These are phyloP conservation scores for Erythrophleum fordii DNA, from an alignment of 306 rosid genomes.

Conservation along the genomic window DNA sequence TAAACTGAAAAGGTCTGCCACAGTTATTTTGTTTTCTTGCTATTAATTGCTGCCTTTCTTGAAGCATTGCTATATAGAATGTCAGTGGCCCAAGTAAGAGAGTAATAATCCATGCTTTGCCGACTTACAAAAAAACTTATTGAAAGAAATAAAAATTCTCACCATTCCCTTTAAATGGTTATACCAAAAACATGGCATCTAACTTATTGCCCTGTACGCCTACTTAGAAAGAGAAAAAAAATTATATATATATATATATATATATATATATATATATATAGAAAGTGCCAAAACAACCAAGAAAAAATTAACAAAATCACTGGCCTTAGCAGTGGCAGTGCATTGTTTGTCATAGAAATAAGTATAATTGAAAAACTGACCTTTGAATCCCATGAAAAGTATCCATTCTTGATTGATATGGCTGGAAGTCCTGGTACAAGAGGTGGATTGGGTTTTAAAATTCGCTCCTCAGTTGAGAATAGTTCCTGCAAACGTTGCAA, in stretches of 20 bases:
- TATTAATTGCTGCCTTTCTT: slow-evolving; percentile 1
- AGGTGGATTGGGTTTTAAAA: slow-evolving; percentile 66
- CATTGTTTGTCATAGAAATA: not conserved
- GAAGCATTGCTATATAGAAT: not conserved
- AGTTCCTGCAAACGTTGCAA: slow-evolving; percentile 86
- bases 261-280: not conserved
- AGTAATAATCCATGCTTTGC: not conserved
- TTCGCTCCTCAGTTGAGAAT: slow-evolving; percentile 67
- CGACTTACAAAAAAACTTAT: not conserved
- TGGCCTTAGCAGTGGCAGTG: not conserved
- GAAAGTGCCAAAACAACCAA: not conserved
- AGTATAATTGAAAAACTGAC: slow-evolving; percentile 42
- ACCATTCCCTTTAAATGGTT: not conserved
- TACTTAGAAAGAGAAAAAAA: not conserved
- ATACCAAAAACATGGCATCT: not conserved
- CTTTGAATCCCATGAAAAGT: slow-evolving; percentile 86
- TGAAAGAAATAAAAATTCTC: not conserved
- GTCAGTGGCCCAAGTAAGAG: not conserved
- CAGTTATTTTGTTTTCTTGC: slow-evolving; percentile 8
- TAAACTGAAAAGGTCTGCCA: not conserved
- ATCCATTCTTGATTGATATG: slow-evolving; percentile 72
- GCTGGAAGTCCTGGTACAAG: slow-evolving; percentile 74
- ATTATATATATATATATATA: not conserved
- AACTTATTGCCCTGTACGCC: not conserved
- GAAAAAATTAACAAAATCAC: slow-evolving; percentile 13